Evolutionary conservation across 2,329 filamentous ascomycete genomes (phyloP).

Genomic region (Botrytis deweyae): DNA sequence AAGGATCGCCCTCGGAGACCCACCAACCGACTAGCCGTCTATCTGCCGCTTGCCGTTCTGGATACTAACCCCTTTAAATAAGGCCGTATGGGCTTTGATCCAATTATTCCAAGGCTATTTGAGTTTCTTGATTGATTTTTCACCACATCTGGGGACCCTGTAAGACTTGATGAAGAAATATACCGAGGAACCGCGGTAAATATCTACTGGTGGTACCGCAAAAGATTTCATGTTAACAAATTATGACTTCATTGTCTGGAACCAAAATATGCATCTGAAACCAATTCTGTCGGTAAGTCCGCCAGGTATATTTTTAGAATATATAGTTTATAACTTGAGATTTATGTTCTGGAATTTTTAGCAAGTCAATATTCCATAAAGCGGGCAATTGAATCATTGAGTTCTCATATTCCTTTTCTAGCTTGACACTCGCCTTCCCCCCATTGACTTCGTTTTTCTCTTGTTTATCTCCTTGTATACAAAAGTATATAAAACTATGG

Average conservation of each 20-base stretch:
- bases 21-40: neutral
- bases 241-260: neutral
- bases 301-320: neutral
- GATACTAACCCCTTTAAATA: neutral
- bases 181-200: slow-evolving; percentile 13
- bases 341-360: neutral
- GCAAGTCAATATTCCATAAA: neutral
- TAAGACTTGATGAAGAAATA: neutral
- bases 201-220: neutral
- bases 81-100: neutral
- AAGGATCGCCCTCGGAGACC: neutral
- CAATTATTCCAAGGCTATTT: neutral
- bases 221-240: neutral
- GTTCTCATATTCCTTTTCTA: neutral
- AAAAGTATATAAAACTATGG: neutral
- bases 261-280: neutral
- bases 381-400: neutral
- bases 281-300: neutral
- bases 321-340: neutral
- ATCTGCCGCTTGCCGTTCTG: neutral
- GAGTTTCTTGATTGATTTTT: neutral
- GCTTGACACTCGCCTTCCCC: neutral
- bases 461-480: neutral
- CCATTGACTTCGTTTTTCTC: neutral
- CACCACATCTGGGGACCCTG: neutral